Base-by-base conservation (phyloP, 306 rosid species). In the Cicer bijugum region DNA sequence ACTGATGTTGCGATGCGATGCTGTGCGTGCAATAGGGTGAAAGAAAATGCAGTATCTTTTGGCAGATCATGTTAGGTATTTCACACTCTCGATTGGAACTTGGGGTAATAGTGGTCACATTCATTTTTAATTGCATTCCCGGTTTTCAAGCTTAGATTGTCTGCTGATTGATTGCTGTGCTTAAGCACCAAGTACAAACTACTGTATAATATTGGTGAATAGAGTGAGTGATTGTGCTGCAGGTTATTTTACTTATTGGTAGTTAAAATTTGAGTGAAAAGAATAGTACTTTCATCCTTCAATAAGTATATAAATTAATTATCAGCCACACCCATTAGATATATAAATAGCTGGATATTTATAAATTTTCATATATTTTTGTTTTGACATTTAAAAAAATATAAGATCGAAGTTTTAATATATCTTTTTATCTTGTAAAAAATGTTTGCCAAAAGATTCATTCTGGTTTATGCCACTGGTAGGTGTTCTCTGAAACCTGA, bases 401-500 rank as follows among this genome's bases (percentile, higher is more conserved):
- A 9, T 10, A 59, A 59, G 2, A 33, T 59, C 58, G 14, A 14
- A 51, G 28, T 51, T 12, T 12, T 28, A 50, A 15, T 48, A 58
- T 59, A 12, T 35, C 12, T 7, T n/a, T 60, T 62, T 8, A 62
- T 39, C 4, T 3, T 39, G 48, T 1, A 38, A 62, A 60, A 14
- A 9, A 14, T 62, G 0, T 28, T 37, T 37, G 46, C 11, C 44
- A 61, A 37, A 61, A 14, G 15, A 15, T 15, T 64, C 51, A 64
- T 33, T 64, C n/a, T 42, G 15, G 56, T 58, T 12, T 38, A 66
- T 8, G 9, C 35, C 39, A 15, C 9, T 16, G 63, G 35, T 42
- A 78, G 14, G 52, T 78, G 33, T 47, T 69, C 4, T 59, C 56
- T 20, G 35, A 44, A 64, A 65, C 71, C 78, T 53, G 82, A 83